Evolutionary conservation across 176 grass and related monocot genomes (phyloP), one percentile per base, ranked within the genome.

Genomic region (Zoysia pacifica): DNA sequence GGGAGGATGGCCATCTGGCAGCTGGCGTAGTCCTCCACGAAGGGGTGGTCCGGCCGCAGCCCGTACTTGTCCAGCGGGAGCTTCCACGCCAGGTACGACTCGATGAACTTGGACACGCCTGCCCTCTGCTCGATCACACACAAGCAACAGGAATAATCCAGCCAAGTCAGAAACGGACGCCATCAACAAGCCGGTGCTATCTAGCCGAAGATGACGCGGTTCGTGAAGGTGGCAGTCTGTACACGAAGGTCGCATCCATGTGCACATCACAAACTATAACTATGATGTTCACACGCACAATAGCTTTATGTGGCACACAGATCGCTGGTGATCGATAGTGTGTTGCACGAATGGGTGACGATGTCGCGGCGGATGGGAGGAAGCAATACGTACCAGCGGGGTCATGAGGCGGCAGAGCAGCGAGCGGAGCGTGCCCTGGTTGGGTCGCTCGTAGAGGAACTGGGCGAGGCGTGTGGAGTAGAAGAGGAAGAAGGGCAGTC

Each of bases 1-100:
- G 92, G 96, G 15, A 99, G 78, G 52, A 99, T 95, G 65, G 96
- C 96, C 96, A 99, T 99, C 84, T 99, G 96, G 69, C 96, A 99
- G 48, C 90, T 93, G 0, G 96, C 96, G 48, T 99, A 99, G 70
- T 99, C 96, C 88, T 99, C 96, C n/a, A 90, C 86, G 80, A 99
- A 99, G 1, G 96, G 96, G 86, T 99, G 96, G 13, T 93, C 86
- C 2, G 92, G 96, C 19, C 76, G 83, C n/a, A 99, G 75, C 13
- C 96, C 96, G 61, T 99, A 93, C 86, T 90, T 95, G 5, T 65
- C 76, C 71, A 99, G 79, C 39, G 92, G 92, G 1, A 99, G 90
- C 86, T 95, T 99, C 90, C 92, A 99, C 19, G 92, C 42, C 45
- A 99, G 82, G 62, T 95, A 99, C 3, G 96, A 99, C 76, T 99